Base-by-base conservation (phyloP, 2,329 filamentous ascomycete genomes). In the Nothomitra cinnamomea region DNA sequence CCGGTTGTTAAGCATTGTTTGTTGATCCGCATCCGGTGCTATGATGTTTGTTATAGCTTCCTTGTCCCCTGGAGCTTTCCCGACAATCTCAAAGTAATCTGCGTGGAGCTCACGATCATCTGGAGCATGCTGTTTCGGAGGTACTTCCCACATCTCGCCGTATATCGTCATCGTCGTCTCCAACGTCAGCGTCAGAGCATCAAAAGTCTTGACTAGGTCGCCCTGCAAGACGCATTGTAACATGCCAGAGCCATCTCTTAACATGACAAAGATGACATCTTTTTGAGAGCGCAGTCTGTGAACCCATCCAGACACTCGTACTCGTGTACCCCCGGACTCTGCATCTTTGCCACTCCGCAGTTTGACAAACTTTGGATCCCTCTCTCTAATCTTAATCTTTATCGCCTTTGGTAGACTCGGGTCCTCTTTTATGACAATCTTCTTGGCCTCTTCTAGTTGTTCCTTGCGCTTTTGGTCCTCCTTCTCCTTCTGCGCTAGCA, bases 21-120 rank as follows among this genome's bases (percentile, higher is more conserved):
- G 82, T 57, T 77, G 72, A 70, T 86, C 80, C 62, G 80, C 75
- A 61, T 85, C 79, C 52, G 75, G 74, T 56, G 80, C 78, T 40
- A 86, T 80, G 58, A 77, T 79, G 77, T 88, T 95, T 74, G 87
- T 92, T 65, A 95, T 88, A 63, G 89, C 86, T 58, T 95, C 89
- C 57, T 90, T 85, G 61, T 87, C 89, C 58, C 87, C 85, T 40
- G 87, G 85, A 41, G 89, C 87, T 62, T 80, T 77, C 63, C 81
- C 84, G 56, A 85, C 80, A 61, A 94, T 79, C 65, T 79, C 77
- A 74, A 84, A 95, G 74, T 82, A 95, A 69, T 95, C 89, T 61
- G 85, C 89, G 63, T 90, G 87, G 51, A 95, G 75, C 69, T 95
- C 89, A 58, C 90, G 85, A 74, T 83, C 74, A 70, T 87, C 81